These are phyloP conservation scores for Schizosaccharomyces osmophilus DNA, from an alignment of 805 yeast genomes.

Conservation along the genomic window DNA sequence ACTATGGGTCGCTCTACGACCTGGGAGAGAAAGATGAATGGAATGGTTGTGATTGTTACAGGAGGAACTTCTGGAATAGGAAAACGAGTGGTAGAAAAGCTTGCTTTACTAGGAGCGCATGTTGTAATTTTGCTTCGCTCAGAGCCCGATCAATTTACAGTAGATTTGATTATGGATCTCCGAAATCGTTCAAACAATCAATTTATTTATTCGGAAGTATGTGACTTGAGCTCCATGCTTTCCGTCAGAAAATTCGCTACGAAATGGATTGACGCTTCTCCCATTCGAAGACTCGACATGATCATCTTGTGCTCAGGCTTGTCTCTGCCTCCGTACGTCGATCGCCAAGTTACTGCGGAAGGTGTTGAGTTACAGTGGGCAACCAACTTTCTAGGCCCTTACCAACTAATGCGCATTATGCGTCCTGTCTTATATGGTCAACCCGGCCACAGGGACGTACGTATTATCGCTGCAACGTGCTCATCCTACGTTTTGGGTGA, in stretches of 20 bases:
- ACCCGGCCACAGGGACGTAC: conserved; percentile 83
- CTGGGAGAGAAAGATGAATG: conserved; percentile 84
- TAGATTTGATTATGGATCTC: conserved; percentile 57
- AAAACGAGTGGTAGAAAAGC: conserved; percentile 41
- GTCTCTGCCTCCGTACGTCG: conserved; percentile 39
- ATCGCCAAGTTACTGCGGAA: conserved; percentile 45
- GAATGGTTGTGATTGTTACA: conserved; percentile 34
- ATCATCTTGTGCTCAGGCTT: conserved; percentile 74
- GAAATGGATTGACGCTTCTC: conserved; percentile 71
- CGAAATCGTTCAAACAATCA: conserved; percentile 45
- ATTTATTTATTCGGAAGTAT: conserved; percentile 71
- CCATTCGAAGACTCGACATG: conserved; percentile 80
- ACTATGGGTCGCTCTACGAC: conserved; percentile 44
- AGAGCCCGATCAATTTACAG: conserved; percentile 43
- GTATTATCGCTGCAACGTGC: conserved; percentile 60
- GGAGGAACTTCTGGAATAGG: conserved; percentile 96
- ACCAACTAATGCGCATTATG: conserved; percentile 51
- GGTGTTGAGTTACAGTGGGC: conserved; percentile 76
- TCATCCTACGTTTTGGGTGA: conserved; percentile 30
- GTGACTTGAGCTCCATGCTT: conserved; percentile 50
- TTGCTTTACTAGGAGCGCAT: conserved; percentile 74
- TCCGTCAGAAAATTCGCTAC: conserved; percentile 79
- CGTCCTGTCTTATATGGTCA: conserved; percentile 72
- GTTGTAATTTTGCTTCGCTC: conserved; percentile 45
- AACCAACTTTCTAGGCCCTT: conserved; percentile 58